Evolutionary conservation across 1,284 basidiomycete genomes (phyloP).

Genomic region (Cutaneotrichosporon sp.): DNA sequence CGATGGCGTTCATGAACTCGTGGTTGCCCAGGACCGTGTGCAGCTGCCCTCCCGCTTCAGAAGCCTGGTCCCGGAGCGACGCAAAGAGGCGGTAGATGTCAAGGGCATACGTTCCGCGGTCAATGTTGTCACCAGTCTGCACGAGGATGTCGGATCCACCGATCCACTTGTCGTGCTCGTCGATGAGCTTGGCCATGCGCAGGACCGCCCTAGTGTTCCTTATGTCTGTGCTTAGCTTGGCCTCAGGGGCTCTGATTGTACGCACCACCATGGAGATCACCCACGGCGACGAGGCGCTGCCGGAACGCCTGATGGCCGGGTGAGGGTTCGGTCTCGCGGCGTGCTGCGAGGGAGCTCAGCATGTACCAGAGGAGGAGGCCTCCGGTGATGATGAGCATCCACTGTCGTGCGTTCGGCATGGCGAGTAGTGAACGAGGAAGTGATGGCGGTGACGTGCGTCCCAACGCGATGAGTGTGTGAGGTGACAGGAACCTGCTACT

Average conservation of each 20-base stretch:
- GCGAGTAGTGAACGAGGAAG: not conserved
- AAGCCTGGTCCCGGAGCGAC: constrained; percentile 71
- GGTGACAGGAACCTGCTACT: not conserved
- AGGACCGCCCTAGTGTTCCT: constrained; percentile 70
- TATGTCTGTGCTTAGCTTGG: constrained; percentile 53
- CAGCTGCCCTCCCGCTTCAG: constrained; percentile 66
- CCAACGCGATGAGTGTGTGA: not conserved
- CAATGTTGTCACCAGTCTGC: constrained; percentile 91
- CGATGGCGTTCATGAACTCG: constrained; percentile 74
- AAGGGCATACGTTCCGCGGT: constrained; percentile 84
- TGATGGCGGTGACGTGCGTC: not conserved
- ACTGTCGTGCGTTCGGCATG: constrained; percentile 1
- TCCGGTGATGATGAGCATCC: not conserved
- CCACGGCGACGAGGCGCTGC: constrained; percentile 63
- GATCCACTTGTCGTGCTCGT: constrained; percentile 70
- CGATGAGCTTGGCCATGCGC: constrained; percentile 69
- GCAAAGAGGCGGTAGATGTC: constrained; percentile 79
- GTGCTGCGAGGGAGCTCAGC: not conserved
- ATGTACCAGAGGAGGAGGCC: constrained; percentile 6
- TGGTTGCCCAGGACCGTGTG: constrained; percentile 73
- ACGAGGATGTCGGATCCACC: constrained; percentile 77
- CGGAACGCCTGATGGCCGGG: constrained; percentile 29
- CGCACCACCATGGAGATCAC: constrained; percentile 71
- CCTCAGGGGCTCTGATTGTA: not conserved
- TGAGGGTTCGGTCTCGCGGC: not conserved